phyloP scores from a whole-genome alignment of 2,329 filamentous ascomycete species.

The Coniochaeta sp. region DNA sequence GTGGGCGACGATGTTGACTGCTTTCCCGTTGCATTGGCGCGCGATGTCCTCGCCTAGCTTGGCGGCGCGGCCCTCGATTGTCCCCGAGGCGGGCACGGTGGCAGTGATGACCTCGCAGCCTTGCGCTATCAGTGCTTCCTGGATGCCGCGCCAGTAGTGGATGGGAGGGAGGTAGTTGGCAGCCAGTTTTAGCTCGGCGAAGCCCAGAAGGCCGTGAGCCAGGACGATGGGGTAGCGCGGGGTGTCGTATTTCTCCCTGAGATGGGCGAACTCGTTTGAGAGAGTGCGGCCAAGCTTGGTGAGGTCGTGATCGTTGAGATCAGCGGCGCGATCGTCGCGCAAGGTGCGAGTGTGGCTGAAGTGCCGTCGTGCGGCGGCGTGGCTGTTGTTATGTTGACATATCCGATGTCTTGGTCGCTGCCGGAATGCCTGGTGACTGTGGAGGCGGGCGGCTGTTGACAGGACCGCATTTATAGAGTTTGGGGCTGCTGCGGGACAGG shows the following conservation, averaged over 20 bases:
- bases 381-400: neutral
- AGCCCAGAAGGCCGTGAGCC: conserved; percentile 59
- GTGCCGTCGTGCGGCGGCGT: neutral
- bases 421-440: too few species aligned
- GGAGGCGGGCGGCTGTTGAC: too few species aligned
- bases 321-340: neutral
- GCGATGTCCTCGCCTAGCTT: conserved; percentile 50
- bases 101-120: conserved; percentile 51
- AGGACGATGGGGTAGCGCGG: conserved; percentile 58
- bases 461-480: neutral
- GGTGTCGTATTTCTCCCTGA: conserved; percentile 21
- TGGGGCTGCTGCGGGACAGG: neutral
- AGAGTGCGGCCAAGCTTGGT: neutral
- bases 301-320: neutral
- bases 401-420: neutral
- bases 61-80: conserved; percentile 53
- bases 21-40: conserved; percentile 34
- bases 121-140: conserved; percentile 46
- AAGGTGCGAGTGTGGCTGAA: neutral
- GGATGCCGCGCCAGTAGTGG: conserved; percentile 60
- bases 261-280: conserved; percentile 2
- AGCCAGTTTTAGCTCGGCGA: conserved; percentile 47
- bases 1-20: conserved; percentile 73
- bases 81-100: conserved; percentile 54
- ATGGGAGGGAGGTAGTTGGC: conserved; percentile 44